Conservation (phyloP, 495 filamentous ascomycete species). For the Neurospora sp. region DNA sequence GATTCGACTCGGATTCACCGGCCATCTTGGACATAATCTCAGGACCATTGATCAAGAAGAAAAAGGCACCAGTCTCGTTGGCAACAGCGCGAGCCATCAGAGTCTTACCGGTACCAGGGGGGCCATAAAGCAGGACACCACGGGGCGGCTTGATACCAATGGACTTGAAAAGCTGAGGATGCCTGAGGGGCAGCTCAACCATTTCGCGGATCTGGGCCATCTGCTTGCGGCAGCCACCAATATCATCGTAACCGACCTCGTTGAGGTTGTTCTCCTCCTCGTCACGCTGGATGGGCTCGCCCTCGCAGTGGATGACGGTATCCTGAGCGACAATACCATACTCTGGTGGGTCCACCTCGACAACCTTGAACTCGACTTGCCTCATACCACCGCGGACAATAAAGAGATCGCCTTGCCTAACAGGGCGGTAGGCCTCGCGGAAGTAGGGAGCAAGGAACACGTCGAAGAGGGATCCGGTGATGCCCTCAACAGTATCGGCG, state of each 20-base stretch:
- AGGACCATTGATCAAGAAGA: constrained; percentile 98
- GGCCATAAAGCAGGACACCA: constrained; percentile 95
- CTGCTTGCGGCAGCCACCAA: constrained; percentile 98
- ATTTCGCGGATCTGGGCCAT: constrained; percentile 99
- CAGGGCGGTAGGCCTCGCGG: constrained; percentile 94
- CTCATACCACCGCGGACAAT: constrained; percentile 96
- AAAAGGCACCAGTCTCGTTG: constrained; percentile 98
- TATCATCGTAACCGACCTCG: constrained; percentile 98
- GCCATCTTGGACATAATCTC: constrained; percentile 99
- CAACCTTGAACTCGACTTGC: constrained; percentile 98
- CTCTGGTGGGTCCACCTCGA: constrained; percentile 95
- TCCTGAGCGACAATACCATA: constrained; percentile 98
- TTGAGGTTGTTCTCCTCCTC: constrained; percentile 98
- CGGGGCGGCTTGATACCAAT: constrained; percentile 99
- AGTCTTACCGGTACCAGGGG: constrained; percentile 98
- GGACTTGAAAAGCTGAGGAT: constrained; percentile 98
- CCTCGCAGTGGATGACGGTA: constrained; percentile 97
- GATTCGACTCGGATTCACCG: constrained; percentile 94
- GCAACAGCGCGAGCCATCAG: constrained; percentile 97
- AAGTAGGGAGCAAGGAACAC: constrained; percentile 99
- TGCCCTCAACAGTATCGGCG: constrained; percentile 93
- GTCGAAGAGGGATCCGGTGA: constrained; percentile 95
- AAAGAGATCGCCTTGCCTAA: constrained; percentile 94
- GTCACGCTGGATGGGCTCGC: constrained; percentile 95
- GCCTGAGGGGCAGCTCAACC: constrained; percentile 91